Conservation (phyloP, 2,329 filamentous ascomycete genomes). For the Fusarium graminum region DNA sequence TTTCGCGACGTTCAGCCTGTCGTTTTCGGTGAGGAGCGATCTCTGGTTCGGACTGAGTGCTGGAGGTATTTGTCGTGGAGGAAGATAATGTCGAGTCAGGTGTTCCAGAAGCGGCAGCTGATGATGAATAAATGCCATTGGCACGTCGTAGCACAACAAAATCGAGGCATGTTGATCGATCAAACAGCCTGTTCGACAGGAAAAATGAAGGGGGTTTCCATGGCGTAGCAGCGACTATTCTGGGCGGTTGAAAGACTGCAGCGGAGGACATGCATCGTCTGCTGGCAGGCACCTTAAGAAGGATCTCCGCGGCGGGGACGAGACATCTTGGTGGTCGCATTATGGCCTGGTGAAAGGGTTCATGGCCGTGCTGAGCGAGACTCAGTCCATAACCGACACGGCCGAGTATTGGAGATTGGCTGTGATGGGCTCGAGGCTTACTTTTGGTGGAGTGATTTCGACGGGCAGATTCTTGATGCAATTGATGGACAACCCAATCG, state of each 20-base stretch:
- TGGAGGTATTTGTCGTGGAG: conserved; percentile 31
- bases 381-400: conserved; percentile 48
- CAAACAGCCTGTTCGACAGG: conserved; percentile 54
- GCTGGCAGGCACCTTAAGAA: conserved; percentile 39
- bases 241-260: conserved; percentile 44
- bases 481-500: conserved; percentile 33
- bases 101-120: conserved; percentile 37
- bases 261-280: conserved; percentile 52
- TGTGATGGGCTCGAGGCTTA: conserved; percentile 20
- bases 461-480: conserved; percentile 41
- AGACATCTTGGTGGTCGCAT: conserved; percentile 54
- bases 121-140: conserved; percentile 49
- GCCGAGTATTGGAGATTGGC: conserved; percentile 10
- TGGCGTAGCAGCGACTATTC: conserved; percentile 39
- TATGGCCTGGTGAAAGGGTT: conserved; percentile 49
- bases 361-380: conserved; percentile 46
- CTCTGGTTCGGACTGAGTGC: conserved; percentile 39
- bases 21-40: conserved; percentile 55
- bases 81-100: conserved; percentile 39
- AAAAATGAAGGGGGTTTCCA: conserved; percentile 50
- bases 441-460: conserved; percentile 41
- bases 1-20: conserved; percentile 50
- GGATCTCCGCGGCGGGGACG: conserved; percentile 49
- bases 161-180: conserved; percentile 56
- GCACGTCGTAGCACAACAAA: conserved; percentile 49